A percentile compares a stretch with the other conserved stretches of the same genome.
These are phyloP conservation scores for Glonium stellatum DNA, from an alignment of 495 filamentous ascomycete species.

Conservation along the genomic window DNA sequence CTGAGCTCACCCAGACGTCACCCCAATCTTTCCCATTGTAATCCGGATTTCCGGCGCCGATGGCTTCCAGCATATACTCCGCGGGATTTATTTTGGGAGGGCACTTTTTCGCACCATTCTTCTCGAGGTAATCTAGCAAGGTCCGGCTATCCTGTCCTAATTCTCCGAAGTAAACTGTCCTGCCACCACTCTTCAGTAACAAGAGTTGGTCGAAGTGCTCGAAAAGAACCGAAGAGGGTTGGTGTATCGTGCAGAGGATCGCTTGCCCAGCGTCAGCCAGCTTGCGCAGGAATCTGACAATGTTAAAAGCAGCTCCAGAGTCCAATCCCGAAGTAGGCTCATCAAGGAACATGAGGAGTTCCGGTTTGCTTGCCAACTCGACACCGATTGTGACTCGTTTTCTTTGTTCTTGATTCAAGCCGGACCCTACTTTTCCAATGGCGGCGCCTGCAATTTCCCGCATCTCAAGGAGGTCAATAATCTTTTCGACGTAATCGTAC, in stretches of 20 bases:
- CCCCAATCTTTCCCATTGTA: constrained; percentile 57
- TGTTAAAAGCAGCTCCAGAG: constrained; percentile 56
- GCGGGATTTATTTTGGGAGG: constrained; percentile 54
- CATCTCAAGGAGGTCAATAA: constrained; percentile 54
- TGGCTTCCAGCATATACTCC: constrained; percentile 64
- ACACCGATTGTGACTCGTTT: constrained; percentile 63
- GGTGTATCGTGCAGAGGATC: constrained; percentile 70
- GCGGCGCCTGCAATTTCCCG: constrained; percentile 37
- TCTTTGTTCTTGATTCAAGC: constrained; percentile 54
- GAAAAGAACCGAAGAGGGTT: constrained; percentile 66
- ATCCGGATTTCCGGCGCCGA: constrained; percentile 57
- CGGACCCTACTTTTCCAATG: constrained; percentile 47
- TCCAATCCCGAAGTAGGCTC: constrained; percentile 72
- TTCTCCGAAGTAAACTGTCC: constrained; percentile 65
- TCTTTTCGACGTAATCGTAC: constrained; percentile 52
- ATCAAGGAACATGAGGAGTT: constrained; percentile 66
- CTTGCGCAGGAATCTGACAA: constrained; percentile 58
- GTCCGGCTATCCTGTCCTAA: constrained; percentile 48
- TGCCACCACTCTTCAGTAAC: constrained; percentile 61
- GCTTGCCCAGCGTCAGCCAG: constrained; percentile 60
- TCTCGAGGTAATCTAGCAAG: constrained; percentile 58
- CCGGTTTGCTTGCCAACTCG: constrained; percentile 60
- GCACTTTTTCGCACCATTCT: constrained; percentile 55
- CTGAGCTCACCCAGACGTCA: constrained; percentile 50
- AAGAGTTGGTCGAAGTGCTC: constrained; percentile 67